These are phyloP conservation scores for Brassica rapa DNA, from an alignment of 345 rosid genomes.

Conservation along the genomic window DNA sequence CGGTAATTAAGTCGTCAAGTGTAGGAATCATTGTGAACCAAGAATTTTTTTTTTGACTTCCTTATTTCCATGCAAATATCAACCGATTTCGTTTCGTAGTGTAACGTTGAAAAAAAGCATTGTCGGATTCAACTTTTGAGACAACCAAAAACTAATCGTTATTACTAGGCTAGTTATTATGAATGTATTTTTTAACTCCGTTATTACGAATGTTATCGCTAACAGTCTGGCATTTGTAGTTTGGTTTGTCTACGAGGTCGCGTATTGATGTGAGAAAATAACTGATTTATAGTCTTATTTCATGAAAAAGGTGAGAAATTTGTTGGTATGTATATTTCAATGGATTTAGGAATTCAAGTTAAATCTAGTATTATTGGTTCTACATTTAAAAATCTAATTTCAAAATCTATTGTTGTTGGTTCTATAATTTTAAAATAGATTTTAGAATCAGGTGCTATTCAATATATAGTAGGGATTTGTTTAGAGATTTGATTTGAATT, in stretches of 20 bases:
- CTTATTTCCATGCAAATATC: background rate
- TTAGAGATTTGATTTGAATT: too few species aligned
- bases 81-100: background rate
- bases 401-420: too few species aligned
- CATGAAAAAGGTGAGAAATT: too few species aligned
- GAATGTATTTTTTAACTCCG: too few species aligned
- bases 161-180: too few species aligned
- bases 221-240: background rate
- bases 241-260: background rate
- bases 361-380: too few species aligned
- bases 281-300: background rate
- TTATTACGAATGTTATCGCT: background rate
- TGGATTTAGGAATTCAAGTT: too few species aligned
- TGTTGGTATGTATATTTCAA: too few species aligned
- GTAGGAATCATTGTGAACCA: background rate
- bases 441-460: too few species aligned
- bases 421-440: too few species aligned
- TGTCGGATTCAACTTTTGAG: background rate
- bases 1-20: conserved; percentile 1
- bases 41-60: background rate
- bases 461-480: too few species aligned
- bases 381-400: too few species aligned
- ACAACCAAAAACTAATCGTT: background rate
- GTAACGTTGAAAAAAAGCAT: background rate
- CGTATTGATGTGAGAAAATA: background rate